Evolutionary conservation across 2,329 filamentous ascomycete species (phyloP).

Genomic region (Fusarium acutatum): DNA sequence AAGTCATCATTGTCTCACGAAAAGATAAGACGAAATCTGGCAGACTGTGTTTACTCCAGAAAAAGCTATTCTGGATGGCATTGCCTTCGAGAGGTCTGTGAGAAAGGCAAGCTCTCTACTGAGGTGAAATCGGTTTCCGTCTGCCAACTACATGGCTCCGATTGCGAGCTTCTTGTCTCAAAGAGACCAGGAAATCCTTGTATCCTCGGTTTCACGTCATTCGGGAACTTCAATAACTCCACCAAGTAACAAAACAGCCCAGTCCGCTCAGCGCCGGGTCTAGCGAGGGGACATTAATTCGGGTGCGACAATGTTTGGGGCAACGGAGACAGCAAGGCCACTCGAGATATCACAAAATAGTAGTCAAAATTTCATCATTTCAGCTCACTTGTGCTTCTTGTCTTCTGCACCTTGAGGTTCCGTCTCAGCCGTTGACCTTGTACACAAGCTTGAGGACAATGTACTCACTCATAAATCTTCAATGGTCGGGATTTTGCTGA

Average conservation of each 20-base stretch:
- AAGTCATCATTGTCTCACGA: rapidly evolving
- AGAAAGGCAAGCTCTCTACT: neutral
- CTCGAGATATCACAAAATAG: neutral
- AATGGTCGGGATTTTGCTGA: rapidly evolving
- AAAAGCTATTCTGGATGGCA: neutral
- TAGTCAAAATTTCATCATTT: rapidly evolving
- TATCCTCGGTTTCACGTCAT: neutral
- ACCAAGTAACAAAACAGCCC: neutral
- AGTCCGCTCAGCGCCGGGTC: neutral
- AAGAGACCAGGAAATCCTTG: too few species aligned
- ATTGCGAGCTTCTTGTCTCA: neutral
- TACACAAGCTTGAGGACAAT: too few species aligned
- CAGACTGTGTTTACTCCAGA: neutral
- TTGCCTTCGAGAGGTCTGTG: neutral
- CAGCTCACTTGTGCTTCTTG: neutral
- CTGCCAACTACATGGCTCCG: neutral
- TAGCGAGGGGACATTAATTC: neutral
- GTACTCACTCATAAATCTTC: neutral
- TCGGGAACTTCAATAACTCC: rapidly evolving
- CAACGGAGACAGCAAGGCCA: neutral
- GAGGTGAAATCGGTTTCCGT: rapidly evolving
- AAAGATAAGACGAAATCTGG: neutral
- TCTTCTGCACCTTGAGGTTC: neutral
- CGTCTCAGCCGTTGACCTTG: too few species aligned
- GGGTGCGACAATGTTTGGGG: neutral